Percentiles rank a stretch among this genome's conserved stretches.
Conservation (phyloP, 192 early-diverging fungal genomes). For the Coemansia sp. region DNA sequence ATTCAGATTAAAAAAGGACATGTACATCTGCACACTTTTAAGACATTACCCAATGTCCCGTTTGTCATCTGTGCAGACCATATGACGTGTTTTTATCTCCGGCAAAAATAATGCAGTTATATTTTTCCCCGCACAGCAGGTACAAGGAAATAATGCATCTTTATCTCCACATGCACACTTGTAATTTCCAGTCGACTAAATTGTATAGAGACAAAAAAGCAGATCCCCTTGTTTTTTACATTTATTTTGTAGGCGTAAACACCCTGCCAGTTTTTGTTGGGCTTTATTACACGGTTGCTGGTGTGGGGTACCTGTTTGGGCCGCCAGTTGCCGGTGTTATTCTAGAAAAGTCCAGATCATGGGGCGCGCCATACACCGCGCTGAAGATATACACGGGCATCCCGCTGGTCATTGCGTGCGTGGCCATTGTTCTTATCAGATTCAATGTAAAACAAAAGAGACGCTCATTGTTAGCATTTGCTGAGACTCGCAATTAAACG, state of each 20-base stretch:
- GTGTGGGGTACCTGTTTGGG: constrained; percentile 48
- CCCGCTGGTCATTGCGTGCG: constrained; percentile 45
- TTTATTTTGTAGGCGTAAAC: constrained; percentile 41
- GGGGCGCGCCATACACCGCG: constrained; percentile 47
- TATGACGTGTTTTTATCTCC: no score
- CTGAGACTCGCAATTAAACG: not conserved
- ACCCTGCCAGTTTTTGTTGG: constrained; percentile 52
- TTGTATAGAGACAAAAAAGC: not conserved
- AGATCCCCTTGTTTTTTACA: not conserved
- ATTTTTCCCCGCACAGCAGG: not conserved
- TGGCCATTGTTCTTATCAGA: constrained; percentile 41
- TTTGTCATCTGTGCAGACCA: no score
- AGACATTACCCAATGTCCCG: no score
- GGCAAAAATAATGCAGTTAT: not conserved
- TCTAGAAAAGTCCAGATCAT: constrained; percentile 49
- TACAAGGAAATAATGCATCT: no score
- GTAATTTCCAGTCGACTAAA: constrained; percentile 11
- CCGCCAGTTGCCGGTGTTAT: constrained; percentile 51
- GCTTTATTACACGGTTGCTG: constrained; percentile 47
- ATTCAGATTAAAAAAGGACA: not conserved
- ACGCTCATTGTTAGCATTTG: not conserved
- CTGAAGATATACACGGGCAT: constrained; percentile 45
- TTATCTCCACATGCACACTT: not conserved
- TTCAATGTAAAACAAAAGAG: constrained; percentile 12
- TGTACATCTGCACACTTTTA: no score